Evolutionary conservation across 257 asterid genomes (phyloP).

Genomic region (Eucommia ulmoides): DNA sequence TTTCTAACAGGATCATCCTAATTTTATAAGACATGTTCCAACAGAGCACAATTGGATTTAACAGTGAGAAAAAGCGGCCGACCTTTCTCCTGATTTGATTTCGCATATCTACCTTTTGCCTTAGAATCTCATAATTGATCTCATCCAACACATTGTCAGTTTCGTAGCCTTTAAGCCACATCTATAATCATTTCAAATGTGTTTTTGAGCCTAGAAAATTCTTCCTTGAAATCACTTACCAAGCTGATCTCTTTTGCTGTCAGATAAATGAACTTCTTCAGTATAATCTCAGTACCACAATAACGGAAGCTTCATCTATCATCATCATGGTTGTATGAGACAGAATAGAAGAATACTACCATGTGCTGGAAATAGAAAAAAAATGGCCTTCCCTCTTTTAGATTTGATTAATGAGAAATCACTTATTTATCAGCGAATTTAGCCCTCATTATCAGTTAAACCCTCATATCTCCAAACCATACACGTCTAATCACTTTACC

Average conservation of each 20-base stretch:
- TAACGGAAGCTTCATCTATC: too few relatives aligned
- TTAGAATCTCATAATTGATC: slow-evolving; percentile 7
- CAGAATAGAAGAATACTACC: too few relatives aligned
- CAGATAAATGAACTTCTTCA: slow-evolving; percentile 3
- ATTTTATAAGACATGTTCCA: slow-evolving; percentile 6
- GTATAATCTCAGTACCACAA: too few relatives aligned
- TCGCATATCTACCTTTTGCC: not conserved
- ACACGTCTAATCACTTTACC: too few relatives aligned
- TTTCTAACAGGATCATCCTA: slow-evolving; percentile 5
- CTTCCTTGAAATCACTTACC: not conserved
- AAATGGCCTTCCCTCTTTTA: too few relatives aligned
- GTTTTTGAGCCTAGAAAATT: not conserved
- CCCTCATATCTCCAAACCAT: too few relatives aligned
- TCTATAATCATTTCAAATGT: slow-evolving; percentile 4
- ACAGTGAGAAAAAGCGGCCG: not conserved
- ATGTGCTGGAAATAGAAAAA: too few relatives aligned
- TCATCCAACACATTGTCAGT: slow-evolving; percentile 19
- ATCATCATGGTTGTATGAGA: too few relatives aligned
- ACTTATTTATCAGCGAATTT: too few relatives aligned
- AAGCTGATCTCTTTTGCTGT: not conserved
- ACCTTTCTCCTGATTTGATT: slow-evolving; percentile 2
- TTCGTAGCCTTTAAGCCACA: slow-evolving; percentile 7
- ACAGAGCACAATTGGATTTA: not conserved
- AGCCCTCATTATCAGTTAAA: too few relatives aligned
- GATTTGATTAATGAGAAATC: too few relatives aligned